These are phyloP conservation scores for Apiospora phragmitis DNA, from an alignment of 2,329 filamentous ascomycete genomes.

Conservation along the genomic window DNA sequence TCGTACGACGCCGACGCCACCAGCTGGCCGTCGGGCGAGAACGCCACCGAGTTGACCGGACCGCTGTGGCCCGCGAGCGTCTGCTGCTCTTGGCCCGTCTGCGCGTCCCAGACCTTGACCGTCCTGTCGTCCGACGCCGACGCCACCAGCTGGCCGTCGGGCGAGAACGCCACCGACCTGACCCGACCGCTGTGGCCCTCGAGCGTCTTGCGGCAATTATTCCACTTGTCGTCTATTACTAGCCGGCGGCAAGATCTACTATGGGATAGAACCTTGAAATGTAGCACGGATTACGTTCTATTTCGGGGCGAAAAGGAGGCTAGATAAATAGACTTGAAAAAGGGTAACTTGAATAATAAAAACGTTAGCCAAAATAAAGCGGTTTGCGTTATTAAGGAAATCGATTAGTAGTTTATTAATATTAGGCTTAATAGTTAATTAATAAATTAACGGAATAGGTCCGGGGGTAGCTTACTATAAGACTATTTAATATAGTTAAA, in stretches of 20 bases:
- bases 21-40: slow-evolving; percentile 1
- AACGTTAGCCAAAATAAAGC: slow-evolving; percentile 25
- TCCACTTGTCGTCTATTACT: slow-evolving; percentile 20
- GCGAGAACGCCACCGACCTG: no score
- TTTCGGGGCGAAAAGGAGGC: no score
- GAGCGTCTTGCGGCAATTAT: slow-evolving; percentile 9
- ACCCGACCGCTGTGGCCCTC: no score
- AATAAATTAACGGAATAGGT: neutral
- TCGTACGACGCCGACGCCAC: no score
- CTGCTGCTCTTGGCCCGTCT: neutral
- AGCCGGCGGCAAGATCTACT: slow-evolving; percentile 19
- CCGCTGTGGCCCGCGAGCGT: neutral
- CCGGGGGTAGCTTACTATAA: neutral
- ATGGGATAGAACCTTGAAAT: slow-evolving; percentile 20
- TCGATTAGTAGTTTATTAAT: slow-evolving; percentile 1
- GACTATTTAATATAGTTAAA: slow-evolving; percentile 15
- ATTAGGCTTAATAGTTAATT: slow-evolving; percentile 13
- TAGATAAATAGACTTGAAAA: no score
- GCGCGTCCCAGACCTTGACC: neutral
- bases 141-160: no score
- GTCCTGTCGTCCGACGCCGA: no score
- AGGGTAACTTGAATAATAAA: slow-evolving; percentile 26
- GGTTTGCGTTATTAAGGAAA: slow-evolving; percentile 27
- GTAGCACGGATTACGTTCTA: no score
- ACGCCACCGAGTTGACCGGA: neutral